Evolutionary conservation across 805 yeast genomes (phyloP), one percentile per base, ranked within the genome.

Genomic region (Ogataea kodamae): DNA sequence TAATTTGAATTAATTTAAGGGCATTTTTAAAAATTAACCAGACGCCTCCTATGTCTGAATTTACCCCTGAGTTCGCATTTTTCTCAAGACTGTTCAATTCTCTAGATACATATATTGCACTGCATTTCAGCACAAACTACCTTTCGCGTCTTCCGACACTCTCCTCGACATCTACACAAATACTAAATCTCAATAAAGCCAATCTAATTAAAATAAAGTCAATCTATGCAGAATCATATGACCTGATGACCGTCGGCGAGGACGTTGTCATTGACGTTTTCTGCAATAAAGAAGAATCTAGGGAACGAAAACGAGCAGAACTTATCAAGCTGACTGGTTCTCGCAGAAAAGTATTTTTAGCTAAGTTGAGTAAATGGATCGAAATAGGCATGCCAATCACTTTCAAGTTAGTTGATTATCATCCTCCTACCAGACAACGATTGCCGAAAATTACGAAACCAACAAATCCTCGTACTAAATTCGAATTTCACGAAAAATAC

Each of bases 391-490:
- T 20, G 9, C 32, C 32, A 3, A 19, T 12, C 7, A 18, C 24
- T 3, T 28, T 30, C 24, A 19, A 10, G 6, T 16, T 41, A 3
- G 30, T 39, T 5, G 31, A 14, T 13, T 31, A 18, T 6, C 28
- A 24, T 12, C 18, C 34, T 4, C n/a, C 29, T n/a, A 5, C 28
- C 6, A 17, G 30, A 9, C 8, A 18, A 18, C 22, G 19, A 7
- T 15, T 17, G 5, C 12, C 31, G 22, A 40, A 41, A 22, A 26
- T 40, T 13, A 19, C 28, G 18, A 48, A 46, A 18, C 33, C 46
- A 13, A 52, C 54, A 33, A 70, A 69, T 40, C 57, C 57, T 19
- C 39, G 61, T 9, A 45, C 60, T 1, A 63, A 59, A 29, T 69
- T 63, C 48, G 50, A 48, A 24, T 69, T 65, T 39, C 55, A 55